These are phyloP conservation scores for Manihot esculenta DNA, from an alignment of 441 rosid genomes.

Conservation along the genomic window DNA sequence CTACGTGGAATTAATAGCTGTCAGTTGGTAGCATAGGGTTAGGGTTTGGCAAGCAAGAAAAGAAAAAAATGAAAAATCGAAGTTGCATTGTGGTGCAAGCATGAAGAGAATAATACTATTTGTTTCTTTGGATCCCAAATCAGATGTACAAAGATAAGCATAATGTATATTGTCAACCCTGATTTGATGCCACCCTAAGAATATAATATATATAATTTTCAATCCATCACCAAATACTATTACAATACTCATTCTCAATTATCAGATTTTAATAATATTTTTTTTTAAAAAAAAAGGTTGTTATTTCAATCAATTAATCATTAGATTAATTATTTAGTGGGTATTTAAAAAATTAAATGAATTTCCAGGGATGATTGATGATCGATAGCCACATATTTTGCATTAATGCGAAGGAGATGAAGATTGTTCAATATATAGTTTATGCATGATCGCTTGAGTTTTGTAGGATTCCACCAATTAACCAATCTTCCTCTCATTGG, in stretches of 20 bases:
- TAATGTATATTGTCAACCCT: conserved; percentile 21
- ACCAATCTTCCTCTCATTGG: conserved; percentile 34
- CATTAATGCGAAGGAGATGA: background rate
- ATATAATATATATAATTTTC: no score
- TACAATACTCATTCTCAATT: no score
- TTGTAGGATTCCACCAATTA: conserved; percentile 52
- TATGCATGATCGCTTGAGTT: background rate
- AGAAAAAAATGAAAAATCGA: background rate
- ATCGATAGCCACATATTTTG: conserved; percentile 9
- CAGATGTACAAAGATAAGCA: background rate
- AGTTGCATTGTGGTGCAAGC: no score
- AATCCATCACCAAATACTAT: no score
- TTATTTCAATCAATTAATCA: no score
- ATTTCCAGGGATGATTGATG: no score
- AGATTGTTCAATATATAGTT: background rate
- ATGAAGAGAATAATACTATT: background rate
- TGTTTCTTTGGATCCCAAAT: background rate
- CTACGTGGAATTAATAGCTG: no score
- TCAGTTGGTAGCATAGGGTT: background rate
- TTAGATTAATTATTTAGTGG: no score
- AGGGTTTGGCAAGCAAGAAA: background rate
- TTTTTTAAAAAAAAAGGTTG: no score
- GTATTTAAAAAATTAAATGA: background rate
- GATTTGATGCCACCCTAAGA: conserved; percentile 3
- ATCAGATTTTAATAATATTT: no score